Evolutionary conservation across 2,329 filamentous ascomycete genomes (phyloP).

Genomic region (Celoporthe dispersa): DNA sequence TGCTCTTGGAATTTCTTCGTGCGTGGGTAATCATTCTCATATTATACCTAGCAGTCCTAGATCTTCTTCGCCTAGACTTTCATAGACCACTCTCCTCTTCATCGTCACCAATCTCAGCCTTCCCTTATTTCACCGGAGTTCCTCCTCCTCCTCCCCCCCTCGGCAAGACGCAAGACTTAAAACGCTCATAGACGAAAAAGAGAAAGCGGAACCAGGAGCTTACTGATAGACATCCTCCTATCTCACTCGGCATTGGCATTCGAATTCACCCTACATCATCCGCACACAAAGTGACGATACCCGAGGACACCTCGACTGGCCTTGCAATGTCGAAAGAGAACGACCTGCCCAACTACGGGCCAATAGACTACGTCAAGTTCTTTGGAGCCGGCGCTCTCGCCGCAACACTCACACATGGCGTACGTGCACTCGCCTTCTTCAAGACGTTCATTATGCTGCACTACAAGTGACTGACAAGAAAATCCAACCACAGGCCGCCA

Average conservation of each 20-base stretch:
- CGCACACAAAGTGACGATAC: too few species aligned
- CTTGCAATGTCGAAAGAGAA: constrained; percentile 28
- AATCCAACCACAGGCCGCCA: constrained; percentile 49
- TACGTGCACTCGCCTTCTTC: constrained; percentile 36
- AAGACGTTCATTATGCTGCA: not conserved
- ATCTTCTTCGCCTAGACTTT: not conserved
- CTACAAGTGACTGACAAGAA: not conserved
- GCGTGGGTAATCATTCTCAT: not conserved
- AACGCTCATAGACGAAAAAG: not conserved
- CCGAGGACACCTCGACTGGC: not conserved
- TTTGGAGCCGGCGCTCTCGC: constrained; percentile 57
- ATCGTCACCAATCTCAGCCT: not conserved
- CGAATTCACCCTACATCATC: not conserved
- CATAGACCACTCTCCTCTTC: not conserved
- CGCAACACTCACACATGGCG: constrained; percentile 56
- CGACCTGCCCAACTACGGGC: constrained; percentile 46
- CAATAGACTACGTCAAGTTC: constrained; percentile 56
- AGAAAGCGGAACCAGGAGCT: not conserved
- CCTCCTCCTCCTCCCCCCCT: too few species aligned
- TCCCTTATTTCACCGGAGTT: not conserved
- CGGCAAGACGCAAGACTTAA: not conserved
- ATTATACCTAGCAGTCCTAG: not conserved
- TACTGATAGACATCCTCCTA: not conserved
- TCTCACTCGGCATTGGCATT: not conserved
- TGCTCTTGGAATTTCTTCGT: not conserved